These are phyloP conservation scores for Hypoxylon lenormandii DNA, from an alignment of 495 filamentous ascomycete species.

Conservation along the genomic window DNA sequence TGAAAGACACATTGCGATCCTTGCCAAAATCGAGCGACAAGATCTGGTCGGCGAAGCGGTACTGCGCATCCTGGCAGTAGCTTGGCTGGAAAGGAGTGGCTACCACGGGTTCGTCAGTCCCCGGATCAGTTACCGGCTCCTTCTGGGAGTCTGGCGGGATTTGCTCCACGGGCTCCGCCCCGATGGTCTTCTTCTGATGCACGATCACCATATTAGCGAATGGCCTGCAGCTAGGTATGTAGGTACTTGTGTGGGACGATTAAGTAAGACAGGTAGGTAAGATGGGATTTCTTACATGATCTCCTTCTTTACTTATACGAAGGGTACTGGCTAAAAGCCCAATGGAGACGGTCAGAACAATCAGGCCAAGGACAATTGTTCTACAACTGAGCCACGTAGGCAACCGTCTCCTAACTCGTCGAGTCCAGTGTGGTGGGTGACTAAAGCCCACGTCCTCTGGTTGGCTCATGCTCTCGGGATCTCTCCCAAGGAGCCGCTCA, in stretches of 20 bases:
- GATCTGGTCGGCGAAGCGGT: constrained; percentile 48
- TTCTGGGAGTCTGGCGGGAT: constrained; percentile 18
- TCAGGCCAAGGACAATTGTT: constrained; percentile 36
- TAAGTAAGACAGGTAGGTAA: constrained; percentile 8
- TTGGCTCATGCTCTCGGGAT: constrained; percentile 59
- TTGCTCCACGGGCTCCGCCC: constrained; percentile 19
- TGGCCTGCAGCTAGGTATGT: neutral
- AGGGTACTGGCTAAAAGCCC: constrained; percentile 47
- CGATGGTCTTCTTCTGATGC: constrained; percentile 31
- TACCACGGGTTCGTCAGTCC: constrained; percentile 20
- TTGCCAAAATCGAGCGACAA: constrained; percentile 50
- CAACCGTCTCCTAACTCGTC: constrained; percentile 48
- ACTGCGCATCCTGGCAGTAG: constrained; percentile 48
- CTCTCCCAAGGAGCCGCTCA: constrained; percentile 50
- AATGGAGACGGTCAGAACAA: constrained; percentile 50
- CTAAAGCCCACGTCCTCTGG: constrained; percentile 38
- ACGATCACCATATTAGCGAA: constrained; percentile 27
- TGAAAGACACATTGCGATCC: constrained; percentile 49
- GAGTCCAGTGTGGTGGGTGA: constrained; percentile 44
- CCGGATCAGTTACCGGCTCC: constrained; percentile 20
- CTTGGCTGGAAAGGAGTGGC: constrained; percentile 31
- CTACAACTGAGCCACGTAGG: constrained; percentile 47
- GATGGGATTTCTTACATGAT: constrained; percentile 46
- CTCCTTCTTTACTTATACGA: constrained; percentile 24
- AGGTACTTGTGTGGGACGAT: neutral